phyloP scores from a whole-genome alignment of 768 basidiomycete genomes.

The Leccinellum rugosiceps region DNA sequence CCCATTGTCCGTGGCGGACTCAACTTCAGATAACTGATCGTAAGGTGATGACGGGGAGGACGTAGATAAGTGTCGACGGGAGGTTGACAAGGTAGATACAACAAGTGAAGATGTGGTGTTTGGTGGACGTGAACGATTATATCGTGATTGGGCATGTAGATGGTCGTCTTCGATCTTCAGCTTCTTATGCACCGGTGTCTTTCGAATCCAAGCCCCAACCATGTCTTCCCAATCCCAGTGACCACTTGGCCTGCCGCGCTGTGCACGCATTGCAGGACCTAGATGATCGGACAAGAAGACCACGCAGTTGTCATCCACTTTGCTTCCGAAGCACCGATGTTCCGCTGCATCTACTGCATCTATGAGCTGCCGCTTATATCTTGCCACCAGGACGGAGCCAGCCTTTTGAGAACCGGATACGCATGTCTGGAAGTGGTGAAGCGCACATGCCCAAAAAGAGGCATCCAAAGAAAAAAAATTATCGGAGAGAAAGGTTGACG shows the following conservation, averaged over 20 bases:
- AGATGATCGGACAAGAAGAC: constrained; percentile 7
- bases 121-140: background rate
- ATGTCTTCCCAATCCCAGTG: constrained; percentile 51
- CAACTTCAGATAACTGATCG: constrained; percentile 10
- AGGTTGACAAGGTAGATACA: background rate
- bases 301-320: constrained; percentile 13
- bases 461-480: constrained; percentile 43
- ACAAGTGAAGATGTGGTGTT: background rate
- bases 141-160: background rate
- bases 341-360: constrained; percentile 52
- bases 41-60: constrained; percentile 10
- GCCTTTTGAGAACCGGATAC: constrained; percentile 22
- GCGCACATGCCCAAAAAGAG: constrained; percentile 50
- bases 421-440: constrained; percentile 43
- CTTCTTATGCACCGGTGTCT: constrained; percentile 32
- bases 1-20: constrained; percentile 17
- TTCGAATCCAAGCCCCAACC: constrained; percentile 44
- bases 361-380: constrained; percentile 41
- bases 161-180: constrained; percentile 8
- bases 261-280: constrained; percentile 2
- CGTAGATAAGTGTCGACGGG: background rate
- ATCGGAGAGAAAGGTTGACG: constrained; percentile 31
- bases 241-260: constrained; percentile 19
- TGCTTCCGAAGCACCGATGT: constrained; percentile 40
- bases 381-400: constrained; percentile 24